Evolutionary conservation across 176 grass and related monocot species (phyloP).

Genomic region (Metroxylon sagu): DNA sequence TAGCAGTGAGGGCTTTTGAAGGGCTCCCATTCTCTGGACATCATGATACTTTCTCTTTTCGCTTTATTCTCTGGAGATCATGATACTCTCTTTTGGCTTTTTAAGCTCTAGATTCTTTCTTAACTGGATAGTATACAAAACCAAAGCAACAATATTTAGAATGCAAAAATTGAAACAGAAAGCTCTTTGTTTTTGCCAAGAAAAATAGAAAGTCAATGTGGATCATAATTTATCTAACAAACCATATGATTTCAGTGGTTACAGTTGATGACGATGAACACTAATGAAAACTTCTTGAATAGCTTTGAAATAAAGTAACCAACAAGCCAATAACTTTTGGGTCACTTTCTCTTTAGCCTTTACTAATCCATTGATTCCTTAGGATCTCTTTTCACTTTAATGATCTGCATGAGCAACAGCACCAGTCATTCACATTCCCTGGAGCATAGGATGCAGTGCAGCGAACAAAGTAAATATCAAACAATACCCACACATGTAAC

Average conservation of each 20-base stretch:
- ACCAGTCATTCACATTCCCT: conserved; percentile 13
- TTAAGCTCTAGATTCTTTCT: conserved; percentile 58
- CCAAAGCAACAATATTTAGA: conserved; percentile 53
- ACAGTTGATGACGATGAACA: conserved; percentile 10
- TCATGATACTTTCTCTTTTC: conserved; percentile 53
- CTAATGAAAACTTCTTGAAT: conserved; percentile 12
- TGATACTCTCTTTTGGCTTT: conserved; percentile 55
- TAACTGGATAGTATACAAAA: conserved; percentile 75
- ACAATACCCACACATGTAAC: not conserved
- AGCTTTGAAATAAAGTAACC: conserved; percentile 14
- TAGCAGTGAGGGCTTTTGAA: conserved; percentile 37
- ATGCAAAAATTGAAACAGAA: conserved; percentile 18
- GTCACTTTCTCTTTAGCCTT: conserved; percentile 25
- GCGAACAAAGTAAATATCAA: conserved; percentile 6
- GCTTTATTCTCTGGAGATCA: conserved; percentile 38
- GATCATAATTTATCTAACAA: conserved; percentile 21
- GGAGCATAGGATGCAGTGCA: not conserved
- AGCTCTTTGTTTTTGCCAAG: conserved; percentile 15
- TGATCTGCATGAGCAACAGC: conserved; percentile 21
- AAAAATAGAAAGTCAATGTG: conserved; percentile 23
- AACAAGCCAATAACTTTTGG: conserved; percentile 13
- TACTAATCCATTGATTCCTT: conserved; percentile 15
- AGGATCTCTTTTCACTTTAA: conserved; percentile 18
- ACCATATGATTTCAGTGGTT: conserved; percentile 8
- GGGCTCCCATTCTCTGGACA: conserved; percentile 46